Percentiles rank a stretch among this genome's conserved stretches.
Evolutionary conservation across 805 yeast genomes (phyloP).

Genomic region (Cyberlindnera maclurae): DNA sequence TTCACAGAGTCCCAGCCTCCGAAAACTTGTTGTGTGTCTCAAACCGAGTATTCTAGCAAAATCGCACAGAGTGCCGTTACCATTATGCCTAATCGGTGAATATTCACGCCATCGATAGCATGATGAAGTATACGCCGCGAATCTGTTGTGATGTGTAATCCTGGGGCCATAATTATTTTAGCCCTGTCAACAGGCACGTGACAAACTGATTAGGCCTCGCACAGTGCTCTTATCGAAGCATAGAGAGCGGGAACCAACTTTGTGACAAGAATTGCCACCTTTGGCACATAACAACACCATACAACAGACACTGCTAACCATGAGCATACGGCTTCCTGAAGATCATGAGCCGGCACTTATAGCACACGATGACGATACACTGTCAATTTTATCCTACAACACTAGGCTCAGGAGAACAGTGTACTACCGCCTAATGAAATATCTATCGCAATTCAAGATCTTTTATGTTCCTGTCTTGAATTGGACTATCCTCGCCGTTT

Average conservation of each 20-base stretch:
- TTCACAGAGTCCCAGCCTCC: conserved; percentile 13
- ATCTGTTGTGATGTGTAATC: too few relatives aligned
- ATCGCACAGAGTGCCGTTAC: too few relatives aligned
- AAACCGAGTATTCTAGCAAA: conserved; percentile 3
- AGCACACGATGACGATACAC: conserved; percentile 3
- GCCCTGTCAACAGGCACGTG: neutral
- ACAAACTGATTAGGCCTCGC: neutral
- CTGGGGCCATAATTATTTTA: too few relatives aligned
- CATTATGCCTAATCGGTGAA: neutral
- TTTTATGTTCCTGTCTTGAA: conserved; percentile 51
- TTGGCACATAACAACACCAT: neutral
- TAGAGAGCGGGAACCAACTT: too few relatives aligned
- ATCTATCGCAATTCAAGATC: conserved; percentile 27
- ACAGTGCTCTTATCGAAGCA: too few relatives aligned
- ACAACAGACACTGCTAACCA: neutral
- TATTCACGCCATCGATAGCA: neutral
- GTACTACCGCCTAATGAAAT: conserved; percentile 15
- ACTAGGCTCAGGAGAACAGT: conserved; percentile 13
- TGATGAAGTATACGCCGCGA: too few relatives aligned
- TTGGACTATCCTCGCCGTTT: conserved; percentile 40
- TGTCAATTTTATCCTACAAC: conserved; percentile 8
- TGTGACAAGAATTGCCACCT: neutral
- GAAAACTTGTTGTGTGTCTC: conserved; percentile 14
- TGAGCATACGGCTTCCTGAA: conserved; percentile 10
- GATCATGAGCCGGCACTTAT: conserved; percentile 4